phyloP scores from a whole-genome alignment of 2,329 filamentous ascomycete genomes.

The Ceratocystis alfenasii region DNA sequence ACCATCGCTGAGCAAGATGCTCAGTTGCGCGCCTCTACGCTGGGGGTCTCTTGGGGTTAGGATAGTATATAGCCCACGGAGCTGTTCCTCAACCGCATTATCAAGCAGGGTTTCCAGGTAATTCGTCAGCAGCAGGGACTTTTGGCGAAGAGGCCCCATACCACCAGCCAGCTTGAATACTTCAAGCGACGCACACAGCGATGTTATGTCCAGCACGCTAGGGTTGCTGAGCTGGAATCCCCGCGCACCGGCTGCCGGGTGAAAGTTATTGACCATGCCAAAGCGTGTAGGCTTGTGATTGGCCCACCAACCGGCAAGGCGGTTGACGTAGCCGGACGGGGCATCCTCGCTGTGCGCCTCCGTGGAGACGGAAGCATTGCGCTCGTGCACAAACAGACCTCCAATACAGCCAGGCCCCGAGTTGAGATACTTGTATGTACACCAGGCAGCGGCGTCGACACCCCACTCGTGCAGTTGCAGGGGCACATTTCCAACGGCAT shows the following conservation, averaged over 20 bases:
- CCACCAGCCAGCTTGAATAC: slow-evolving; percentile 55
- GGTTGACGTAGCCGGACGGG: slow-evolving; percentile 41
- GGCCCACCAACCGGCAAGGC: slow-evolving; percentile 80
- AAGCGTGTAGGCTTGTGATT: slow-evolving; percentile 66
- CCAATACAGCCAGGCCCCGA: slow-evolving; percentile 71
- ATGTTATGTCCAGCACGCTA: slow-evolving; percentile 58
- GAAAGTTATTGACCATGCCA: slow-evolving; percentile 70
- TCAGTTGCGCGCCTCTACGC: slow-evolving; percentile 65
- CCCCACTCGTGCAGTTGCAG: slow-evolving; percentile 74
- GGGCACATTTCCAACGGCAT: slow-evolving; percentile 74
- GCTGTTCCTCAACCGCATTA: slow-evolving; percentile 25
- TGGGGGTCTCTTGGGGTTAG: slow-evolving; percentile 54
- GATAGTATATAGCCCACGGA: slow-evolving; percentile 37
- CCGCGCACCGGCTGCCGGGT: slow-evolving; percentile 62
- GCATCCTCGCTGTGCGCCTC: slow-evolving; percentile 29
- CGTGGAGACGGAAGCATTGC: slow-evolving; percentile 46
- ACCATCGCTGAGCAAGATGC: slow-evolving; percentile 45
- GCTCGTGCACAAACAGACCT: slow-evolving; percentile 68
- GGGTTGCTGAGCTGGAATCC: slow-evolving; percentile 79
- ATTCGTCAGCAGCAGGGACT: slow-evolving; percentile 55
- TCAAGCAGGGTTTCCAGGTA: slow-evolving; percentile 57
- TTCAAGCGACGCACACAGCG: slow-evolving; percentile 56
- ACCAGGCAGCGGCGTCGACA: slow-evolving; percentile 87
- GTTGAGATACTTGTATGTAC: slow-evolving; percentile 90
- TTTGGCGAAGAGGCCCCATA: slow-evolving; percentile 49